Evolutionary conservation across 306 rosid genomes (phyloP).

Genomic region (barrel medic (Medicago truncatula)): MtrunA17r5.0-ANR NC_053045.1:7840501-7841000

Average conservation of each 20-base stretch:
- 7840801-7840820: not conserved
- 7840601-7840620: no score
- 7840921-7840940: not conserved
- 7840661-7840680: not conserved
- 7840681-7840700: not conserved
- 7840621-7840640: no score
- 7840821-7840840: not conserved
- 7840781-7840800: not conserved
- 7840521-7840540: no score
- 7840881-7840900: not conserved
- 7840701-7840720: not conserved
- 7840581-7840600: no score
- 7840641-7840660: not conserved
- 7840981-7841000: not conserved
- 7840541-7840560: no score
- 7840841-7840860: constrained; percentile 3
- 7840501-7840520: no score
- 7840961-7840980: not conserved
- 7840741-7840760: not conserved
- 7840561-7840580: no score
- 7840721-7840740: not conserved
- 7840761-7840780: not conserved
- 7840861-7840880: constrained; percentile 19
- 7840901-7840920: not conserved
- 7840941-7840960: constrained; percentile 9